Conservation (phyloP, 768 basidiomycete species). For the Fistulinella prunicolor region DNA sequence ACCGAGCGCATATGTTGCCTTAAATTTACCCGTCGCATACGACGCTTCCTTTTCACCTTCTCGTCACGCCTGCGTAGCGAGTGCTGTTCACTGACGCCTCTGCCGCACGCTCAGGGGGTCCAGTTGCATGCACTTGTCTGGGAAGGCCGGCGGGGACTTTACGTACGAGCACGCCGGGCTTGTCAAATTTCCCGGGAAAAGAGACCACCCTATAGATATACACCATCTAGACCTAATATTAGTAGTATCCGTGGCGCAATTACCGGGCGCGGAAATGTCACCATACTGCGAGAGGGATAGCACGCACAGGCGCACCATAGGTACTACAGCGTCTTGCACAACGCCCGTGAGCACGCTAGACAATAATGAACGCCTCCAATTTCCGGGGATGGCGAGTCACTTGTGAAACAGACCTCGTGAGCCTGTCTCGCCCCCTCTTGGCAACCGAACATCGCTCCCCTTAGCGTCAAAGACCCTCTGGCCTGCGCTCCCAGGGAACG, state of each 20-base stretch:
- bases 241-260: slow-evolving; percentile 25
- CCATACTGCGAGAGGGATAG: slow-evolving; percentile 21
- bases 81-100: background rate
- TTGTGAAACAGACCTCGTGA: slow-evolving; percentile 9
- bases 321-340: slow-evolving; percentile 2
- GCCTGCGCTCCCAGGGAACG: slow-evolving; percentile 23
- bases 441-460: slow-evolving; percentile 19
- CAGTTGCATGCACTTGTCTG: slow-evolving; percentile 14
- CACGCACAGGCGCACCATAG: background rate
- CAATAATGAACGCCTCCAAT: slow-evolving; percentile 19
- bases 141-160: slow-evolving; percentile 17
- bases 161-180: slow-evolving; percentile 23
- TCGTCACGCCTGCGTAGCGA: slow-evolving; percentile 11
- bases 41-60: slow-evolving; percentile 16
- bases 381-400: slow-evolving; percentile 15
- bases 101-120: background rate
- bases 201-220: slow-evolving; percentile 20
- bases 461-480: slow-evolving; percentile 14
- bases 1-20: slow-evolving; percentile 3
- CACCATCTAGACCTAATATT: slow-evolving; percentile 26
- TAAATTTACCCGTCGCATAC: slow-evolving; percentile 6
- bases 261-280: slow-evolving; percentile 30
- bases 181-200: slow-evolving; percentile 19
- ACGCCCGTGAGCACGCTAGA: slow-evolving; percentile 8
- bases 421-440: background rate